Base-by-base conservation (phyloP, 2,329 filamentous ascomycete genomes). In the Nigrograna mackinnonii region DNA sequence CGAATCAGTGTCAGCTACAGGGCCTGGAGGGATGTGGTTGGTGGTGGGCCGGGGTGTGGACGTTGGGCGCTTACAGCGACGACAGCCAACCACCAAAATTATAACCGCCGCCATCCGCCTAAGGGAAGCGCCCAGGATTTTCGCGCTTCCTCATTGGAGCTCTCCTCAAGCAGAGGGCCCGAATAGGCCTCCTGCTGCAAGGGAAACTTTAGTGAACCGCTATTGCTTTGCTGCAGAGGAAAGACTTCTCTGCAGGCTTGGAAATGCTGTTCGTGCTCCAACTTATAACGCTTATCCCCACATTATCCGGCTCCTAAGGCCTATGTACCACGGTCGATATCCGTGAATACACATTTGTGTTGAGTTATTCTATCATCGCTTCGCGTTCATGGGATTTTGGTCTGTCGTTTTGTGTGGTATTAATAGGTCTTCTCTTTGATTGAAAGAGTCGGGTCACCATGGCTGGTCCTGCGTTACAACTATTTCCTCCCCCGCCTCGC, bases 401-500 rank as follows among this genome's bases (percentile, higher is more conserved):
- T 19, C 18, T 28, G 35, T 41, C 22, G 31, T 35, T 24, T 33
- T 39, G 47, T 44, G 39, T 38, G 47, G 36, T 47, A 41, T 47
- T 43, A 26, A 45, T 37, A 55, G 37, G n/a, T n/a, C n/a, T n/a
- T n/a, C n/a, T n/a, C n/a, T n/a, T n/a, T n/a, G n/a, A 39, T 51
- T 37, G 12, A 47, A 51, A 54, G 46, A 56, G 46, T 36, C 49
- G 46, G 43, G 39, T 57, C 55, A 60, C 39, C 21, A 68, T 68
- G 64, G 57, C 63, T 20, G 64, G 61, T 36, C 57, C 57, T 40
- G 62, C 55, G 32, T 54, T 70, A 44, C 66, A 69, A 44, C 44
- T 70, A 37, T 69, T 70, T 44, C 67, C 66, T 54, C 62, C 65
- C 24, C 66, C 66, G 19, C 63, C 62, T 44, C 61, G 60, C 31